phyloP scores from a whole-genome alignment of 129 eudicot genomes.

The Artemisia argyi region DNA sequence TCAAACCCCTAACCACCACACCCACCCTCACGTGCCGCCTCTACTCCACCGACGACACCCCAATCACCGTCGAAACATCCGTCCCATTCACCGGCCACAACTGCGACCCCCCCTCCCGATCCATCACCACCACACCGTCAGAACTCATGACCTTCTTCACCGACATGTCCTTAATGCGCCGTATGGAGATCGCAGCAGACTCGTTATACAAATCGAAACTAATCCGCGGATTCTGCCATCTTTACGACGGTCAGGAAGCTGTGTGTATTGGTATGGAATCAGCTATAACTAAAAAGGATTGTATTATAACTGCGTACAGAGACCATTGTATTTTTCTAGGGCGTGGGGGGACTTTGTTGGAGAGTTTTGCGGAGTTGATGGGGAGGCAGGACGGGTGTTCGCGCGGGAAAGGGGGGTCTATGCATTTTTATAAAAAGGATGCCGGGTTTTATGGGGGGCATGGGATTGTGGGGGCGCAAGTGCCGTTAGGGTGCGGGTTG shows the following conservation, averaged over 20 bases:
- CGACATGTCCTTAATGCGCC: constrained; percentile 90
- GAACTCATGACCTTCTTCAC: constrained; percentile 84
- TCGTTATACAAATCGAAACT: constrained; percentile 94
- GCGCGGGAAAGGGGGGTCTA: constrained; percentile 92
- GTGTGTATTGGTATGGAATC: constrained; percentile 96
- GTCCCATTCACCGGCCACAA: constrained; percentile 86
- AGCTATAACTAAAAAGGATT: constrained; percentile 77
- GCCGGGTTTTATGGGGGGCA: constrained; percentile 90
- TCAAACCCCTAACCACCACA: constrained; percentile 30
- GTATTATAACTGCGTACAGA: constrained; percentile 84
- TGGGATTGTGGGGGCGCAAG: constrained; percentile 98
- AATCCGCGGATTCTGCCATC: constrained; percentile 91
- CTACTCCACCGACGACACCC: constrained; percentile 45
- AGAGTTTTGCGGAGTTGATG: constrained; percentile 82
- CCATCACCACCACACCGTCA: constrained; percentile 63
- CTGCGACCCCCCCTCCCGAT: constrained; percentile 84
- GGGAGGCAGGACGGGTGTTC: constrained; percentile 87
- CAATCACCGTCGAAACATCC: constrained; percentile 76
- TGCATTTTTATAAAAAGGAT: constrained; percentile 92
- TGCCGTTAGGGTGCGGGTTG: constrained; percentile 88
- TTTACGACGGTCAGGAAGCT: constrained; percentile 96
- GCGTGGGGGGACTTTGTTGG: constrained; percentile 77
- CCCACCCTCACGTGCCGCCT: constrained; percentile 33
- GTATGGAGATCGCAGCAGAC: constrained; percentile 98
- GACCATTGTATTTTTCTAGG: constrained; percentile 78